Base-by-base conservation (phyloP, 1,284 basidiomycete species). In the Tremellales sp. region DNA sequence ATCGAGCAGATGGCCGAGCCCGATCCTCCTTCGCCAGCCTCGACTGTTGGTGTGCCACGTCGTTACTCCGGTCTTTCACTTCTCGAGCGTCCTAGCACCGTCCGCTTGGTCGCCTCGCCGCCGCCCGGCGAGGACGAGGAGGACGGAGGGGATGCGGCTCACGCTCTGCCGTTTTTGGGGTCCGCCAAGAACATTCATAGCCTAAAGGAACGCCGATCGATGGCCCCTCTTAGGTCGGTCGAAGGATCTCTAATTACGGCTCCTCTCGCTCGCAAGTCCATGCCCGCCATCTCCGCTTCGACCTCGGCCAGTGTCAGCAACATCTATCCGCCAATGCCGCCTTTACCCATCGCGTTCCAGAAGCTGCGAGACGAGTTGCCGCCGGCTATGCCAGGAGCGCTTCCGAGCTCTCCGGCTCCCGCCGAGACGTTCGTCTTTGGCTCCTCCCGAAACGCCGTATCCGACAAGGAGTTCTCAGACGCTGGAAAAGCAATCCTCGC, bases 11-110 rank as follows among this genome's bases (percentile, higher is more conserved):
- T 61, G 4, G 48, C 45, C n/a, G 51, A 56, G 12, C 27, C 45
- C 2, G 46, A 52, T 2, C 62, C 64, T 4, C 59, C 63, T 7
- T 70, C 69, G 5, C 70, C 70, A 0, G 70, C 68, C 2, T 70
- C 70, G 0, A 68, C 70, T 2, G 63, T 72, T 10, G 68, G 70
- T 11, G 51, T 70, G 2, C 62, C 64, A 12, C 56, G 64, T 24
- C 62, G 70, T 21, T 61, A 67, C 43, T 65, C 64, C 4, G 49
- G 43, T 8, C 49, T 67, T 33, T 58, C 63, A 2, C 54, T 65
- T 1, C 54, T 62, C 31, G 61, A 67, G 31, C 55, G 63, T 31
- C 58, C 65, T 3, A 67, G 62, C 45, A 73, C 70, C 2, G 58
- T 73, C 39, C 59, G 68, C 6, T 56, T 71, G 0, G 58, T 64